Base-by-base conservation (phyloP, 2,329 filamentous ascomycete genomes). In the Trichoderma sp. region DNA sequence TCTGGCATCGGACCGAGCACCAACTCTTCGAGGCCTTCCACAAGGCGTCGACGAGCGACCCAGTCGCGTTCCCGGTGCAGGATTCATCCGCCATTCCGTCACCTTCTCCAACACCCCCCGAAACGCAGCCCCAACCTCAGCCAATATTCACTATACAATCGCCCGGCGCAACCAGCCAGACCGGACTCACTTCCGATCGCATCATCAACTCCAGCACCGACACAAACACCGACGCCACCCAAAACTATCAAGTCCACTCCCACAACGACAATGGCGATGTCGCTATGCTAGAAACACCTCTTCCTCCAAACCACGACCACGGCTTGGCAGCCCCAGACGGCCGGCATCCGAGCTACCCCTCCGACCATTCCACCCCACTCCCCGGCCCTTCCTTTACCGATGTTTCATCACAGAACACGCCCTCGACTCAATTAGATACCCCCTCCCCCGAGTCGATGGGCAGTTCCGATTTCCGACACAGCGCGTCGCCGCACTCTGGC, bases 361-460 rank as follows among this genome's bases (percentile, higher is more conserved):
- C 79, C 3, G 77, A 81, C 57, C 75, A 76, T 50, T 81, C 80
- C 2, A 81, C 80, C 3, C 80, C 79, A 5, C 74, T 77, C 17
- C 76, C 74, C 14, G 74, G 76, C 7, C 73, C 74, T n/a, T 67
- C 75, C 12, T 79, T 79, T 39, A 79, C 79, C 3, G 78, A 76
- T 3, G 72, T 74, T 0, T 80, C 79, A 3, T 75, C 76, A 7
- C 74, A 80, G 45, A 80, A 78, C 63, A 83, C 81, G 3, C 82
- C 81, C 15, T 80, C 80, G 41, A 83, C 81, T 9, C 78, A 80
- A 51, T 71, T 82, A 7, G 76, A 77, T 50, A 80, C 76, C 1
- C 76, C 77, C 2, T 80, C 80, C 17, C 79, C 80, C 2, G 70
- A 75, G 55, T 80, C 79, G 1, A 72, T 74, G 19, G 70, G 73